Evolutionary conservation across 2,329 filamentous ascomycete genomes (phyloP).

Genomic region (Fusarium sp.): DNA sequence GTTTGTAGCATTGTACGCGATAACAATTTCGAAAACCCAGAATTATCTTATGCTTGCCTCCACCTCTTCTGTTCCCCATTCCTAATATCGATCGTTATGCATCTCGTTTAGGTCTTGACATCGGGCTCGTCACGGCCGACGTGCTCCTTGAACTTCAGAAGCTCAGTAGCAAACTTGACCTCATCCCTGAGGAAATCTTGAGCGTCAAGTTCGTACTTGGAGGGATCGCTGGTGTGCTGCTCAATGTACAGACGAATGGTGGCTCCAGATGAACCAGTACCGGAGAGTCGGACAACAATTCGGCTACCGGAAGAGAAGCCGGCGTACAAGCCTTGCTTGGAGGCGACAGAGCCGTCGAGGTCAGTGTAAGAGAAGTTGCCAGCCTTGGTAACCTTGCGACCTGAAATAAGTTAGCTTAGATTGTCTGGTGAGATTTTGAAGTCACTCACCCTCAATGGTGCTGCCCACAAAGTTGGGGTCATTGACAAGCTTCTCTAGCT

Average conservation of each 20-base stretch:
- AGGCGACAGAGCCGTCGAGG: slow-evolving; percentile 94
- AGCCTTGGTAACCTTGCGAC: slow-evolving; percentile 85
- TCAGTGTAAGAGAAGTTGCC: slow-evolving; percentile 99
- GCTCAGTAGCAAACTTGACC: slow-evolving; percentile 83
- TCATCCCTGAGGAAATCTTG: slow-evolving; percentile 95
- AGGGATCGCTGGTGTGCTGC: slow-evolving; percentile 87
- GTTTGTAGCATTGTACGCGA: slow-evolving; percentile 43
- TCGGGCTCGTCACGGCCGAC: slow-evolving; percentile 93
- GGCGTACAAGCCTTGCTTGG: slow-evolving; percentile 95
- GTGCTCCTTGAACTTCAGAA: slow-evolving; percentile 94
- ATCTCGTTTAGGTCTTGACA: slow-evolving; percentile 82
- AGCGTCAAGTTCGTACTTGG: slow-evolving; percentile 82
- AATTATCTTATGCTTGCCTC: slow-evolving; percentile 38
- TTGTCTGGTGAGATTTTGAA: background rate
- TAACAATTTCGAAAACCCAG: slow-evolving; percentile 44
- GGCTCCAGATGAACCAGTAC: slow-evolving; percentile 93
- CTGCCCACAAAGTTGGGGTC: slow-evolving; percentile 83
- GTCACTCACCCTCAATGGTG: slow-evolving; percentile 73
- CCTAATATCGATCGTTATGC: background rate
- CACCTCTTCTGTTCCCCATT: slow-evolving; percentile 27
- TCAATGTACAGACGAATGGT: slow-evolving; percentile 98
- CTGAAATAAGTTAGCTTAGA: slow-evolving; percentile 53
- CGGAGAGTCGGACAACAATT: slow-evolving; percentile 93
- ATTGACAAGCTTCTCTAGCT: slow-evolving; percentile 82
- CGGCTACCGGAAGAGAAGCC: slow-evolving; percentile 95